A percentile compares a stretch with the other conserved stretches of the same genome.
Conservation (phyloP, 1,284 basidiomycete species). For the Ceratobasidium theobromae region DNA sequence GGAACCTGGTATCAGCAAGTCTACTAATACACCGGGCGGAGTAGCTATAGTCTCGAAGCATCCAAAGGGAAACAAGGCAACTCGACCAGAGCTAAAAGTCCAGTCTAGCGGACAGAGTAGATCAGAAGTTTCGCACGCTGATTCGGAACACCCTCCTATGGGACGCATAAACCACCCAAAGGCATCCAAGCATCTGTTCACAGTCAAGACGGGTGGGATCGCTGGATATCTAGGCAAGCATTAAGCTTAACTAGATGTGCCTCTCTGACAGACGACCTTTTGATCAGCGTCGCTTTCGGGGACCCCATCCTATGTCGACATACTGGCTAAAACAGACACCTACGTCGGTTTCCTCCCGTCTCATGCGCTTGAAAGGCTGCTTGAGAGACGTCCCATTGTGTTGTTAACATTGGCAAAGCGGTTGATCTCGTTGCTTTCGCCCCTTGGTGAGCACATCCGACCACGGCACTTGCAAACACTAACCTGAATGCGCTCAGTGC, state of each 20-base stretch:
- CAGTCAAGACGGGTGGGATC: conserved; percentile 96
- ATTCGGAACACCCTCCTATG: conserved; percentile 5
- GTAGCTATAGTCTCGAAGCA: conserved; percentile 12
- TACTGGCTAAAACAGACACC: conserved; percentile 93
- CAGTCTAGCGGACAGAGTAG: conserved; percentile 3
- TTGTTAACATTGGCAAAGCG: conserved; percentile 95
- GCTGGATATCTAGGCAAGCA: conserved; percentile 88
- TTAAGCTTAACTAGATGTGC: neutral
- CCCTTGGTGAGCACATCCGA: conserved; percentile 61
- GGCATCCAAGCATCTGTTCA: conserved; percentile 74
- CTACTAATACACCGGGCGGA: conserved; percentile 4
- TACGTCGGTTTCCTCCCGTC: conserved; percentile 95
- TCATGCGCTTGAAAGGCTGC: conserved; percentile 81
- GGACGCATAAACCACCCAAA: conserved; percentile 32
- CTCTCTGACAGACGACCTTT: neutral
- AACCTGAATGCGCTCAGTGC: conserved; percentile 55
- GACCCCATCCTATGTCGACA: conserved; percentile 93
- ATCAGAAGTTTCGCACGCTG: neutral
- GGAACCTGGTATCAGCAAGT: conserved; percentile 37
- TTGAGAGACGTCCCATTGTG: conserved; percentile 94
- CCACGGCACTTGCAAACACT: neutral
- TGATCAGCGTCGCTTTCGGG: conserved; percentile 79
- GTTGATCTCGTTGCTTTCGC: conserved; percentile 89
- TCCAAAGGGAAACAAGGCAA: neutral
- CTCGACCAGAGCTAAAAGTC: conserved; percentile 17